Conservation (phyloP, 345 rosid genomes). For the Salix purpurea region DNA sequence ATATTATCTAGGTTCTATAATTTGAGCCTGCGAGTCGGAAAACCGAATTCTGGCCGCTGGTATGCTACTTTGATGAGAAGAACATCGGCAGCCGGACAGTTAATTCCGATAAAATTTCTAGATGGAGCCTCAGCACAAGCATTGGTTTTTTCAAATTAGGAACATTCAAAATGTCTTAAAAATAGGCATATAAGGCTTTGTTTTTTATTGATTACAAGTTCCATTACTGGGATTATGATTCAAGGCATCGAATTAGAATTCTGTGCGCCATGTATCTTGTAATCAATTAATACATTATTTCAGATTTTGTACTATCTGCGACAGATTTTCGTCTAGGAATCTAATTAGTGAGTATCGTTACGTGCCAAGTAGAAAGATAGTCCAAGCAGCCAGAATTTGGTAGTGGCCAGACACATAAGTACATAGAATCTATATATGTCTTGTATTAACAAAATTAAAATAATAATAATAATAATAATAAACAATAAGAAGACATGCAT, state of each 20-base stretch:
- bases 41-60: no score
- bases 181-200: not conserved
- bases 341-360: not conserved
- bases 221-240: not conserved
- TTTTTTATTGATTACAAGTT: not conserved
- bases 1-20: no score
- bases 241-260: not conserved
- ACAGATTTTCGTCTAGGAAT: not conserved
- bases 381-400: not conserved
- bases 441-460: not conserved
- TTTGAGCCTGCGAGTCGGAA: no score
- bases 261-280: not conserved
- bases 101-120: not conserved
- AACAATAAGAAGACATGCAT: not conserved
- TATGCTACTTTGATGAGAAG: no score
- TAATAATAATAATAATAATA: not conserved
- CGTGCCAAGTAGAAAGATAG: not conserved
- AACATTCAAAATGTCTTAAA: not conserved
- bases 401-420: not conserved
- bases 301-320: not conserved
- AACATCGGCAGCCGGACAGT: no score
- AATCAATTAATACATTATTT: not conserved
- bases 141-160: not conserved
- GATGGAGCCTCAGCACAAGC: not conserved
- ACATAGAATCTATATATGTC: slow-evolving; percentile 5